Evolutionary conservation across 345 rosid genomes (phyloP), one percentile per base, ranked within the genome.

Genomic region (Clarkia xantiana): DNA sequence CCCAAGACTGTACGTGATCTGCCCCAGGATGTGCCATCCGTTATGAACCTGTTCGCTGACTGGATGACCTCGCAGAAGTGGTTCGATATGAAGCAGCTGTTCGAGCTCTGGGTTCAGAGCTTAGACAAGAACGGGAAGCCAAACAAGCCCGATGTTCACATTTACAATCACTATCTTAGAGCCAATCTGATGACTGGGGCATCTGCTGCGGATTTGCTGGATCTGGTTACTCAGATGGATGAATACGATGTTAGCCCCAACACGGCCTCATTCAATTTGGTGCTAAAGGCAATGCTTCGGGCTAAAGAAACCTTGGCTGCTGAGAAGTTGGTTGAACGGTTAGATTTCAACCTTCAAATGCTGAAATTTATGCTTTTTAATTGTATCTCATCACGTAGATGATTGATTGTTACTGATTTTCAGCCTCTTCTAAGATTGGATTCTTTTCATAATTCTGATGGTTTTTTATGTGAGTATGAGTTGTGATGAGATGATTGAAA

Each of bases 121-220:
- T 70, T 81, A 43, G 98, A 84, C 59, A 68, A 60, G 64, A 70
- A 54, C 51, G 96, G 96, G 64, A 86, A 69, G 61, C 96, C 90
- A 1, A 91, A 91, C 44, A 76, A 62, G 71, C 98, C 98, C 2
- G 78, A 80, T 59, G 94, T 75, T 0, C 54, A 75, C 51, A 52
- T 86, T 55, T 91, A 71, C 46, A 91, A 86, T 70, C 80, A 71
- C 47, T 91, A 91, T 64, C 73, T 91, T 53, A 63, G 94, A 9
- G 98, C 98, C 44, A 79, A 81, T 51, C 52, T 81, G 52, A 86
- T 84, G 96, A 56, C 65, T 34, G 87, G 79, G 10, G 87, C 82
- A 17, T 14, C 74, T 0, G 65, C 76, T 9, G 70, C 47, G 16
- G 83, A 78, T 20, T 52, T 91, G 81, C 81, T 91, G 39, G 94